A percentile compares a stretch with the other conserved stretches of the same genome.
Conservation (phyloP, 2,329 filamentous ascomycete species). For the Ophidiomyces ophidiicola region DNA sequence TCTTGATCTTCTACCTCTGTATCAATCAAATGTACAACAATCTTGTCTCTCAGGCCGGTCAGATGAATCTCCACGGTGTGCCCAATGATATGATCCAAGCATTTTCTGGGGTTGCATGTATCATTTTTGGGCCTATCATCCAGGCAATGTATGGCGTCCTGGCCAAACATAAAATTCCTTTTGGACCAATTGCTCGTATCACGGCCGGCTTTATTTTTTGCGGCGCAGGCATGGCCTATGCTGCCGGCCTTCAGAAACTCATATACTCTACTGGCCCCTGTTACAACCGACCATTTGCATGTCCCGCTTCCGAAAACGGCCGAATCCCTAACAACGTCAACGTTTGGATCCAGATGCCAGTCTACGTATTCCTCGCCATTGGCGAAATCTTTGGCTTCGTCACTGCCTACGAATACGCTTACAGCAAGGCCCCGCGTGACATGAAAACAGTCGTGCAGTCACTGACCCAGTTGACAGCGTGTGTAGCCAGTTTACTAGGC, state of each 20-base stretch:
- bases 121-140: conserved; percentile 45
- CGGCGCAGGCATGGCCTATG: conserved; percentile 43
- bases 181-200: conserved; percentile 46
- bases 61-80: conserved; percentile 42
- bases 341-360: conserved; percentile 7
- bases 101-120: conserved; percentile 48
- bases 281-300: conserved; percentile 6
- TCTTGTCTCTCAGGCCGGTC: conserved; percentile 39
- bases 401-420: conserved; percentile 56
- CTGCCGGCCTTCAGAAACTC: conserved; percentile 45
- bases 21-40: conserved; percentile 30
- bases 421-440: conserved; percentile 49
- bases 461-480: conserved; percentile 17
- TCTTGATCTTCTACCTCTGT: conserved; percentile 24
- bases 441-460: conserved; percentile 19
- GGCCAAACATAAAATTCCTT: conserved; percentile 39
- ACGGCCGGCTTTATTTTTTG: conserved; percentile 44
- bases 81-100: conserved; percentile 51
- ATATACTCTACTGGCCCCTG: conserved; percentile 35
- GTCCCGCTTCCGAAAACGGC: conserved; percentile 1
- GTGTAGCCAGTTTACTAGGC: conserved; percentile 12
- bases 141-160: conserved; percentile 44
- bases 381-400: conserved; percentile 29
- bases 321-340: conserved; percentile 11
- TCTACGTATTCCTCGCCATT: conserved; percentile 20